phyloP scores from a whole-genome alignment of 1,284 basidiomycete genomes.

The Sporisorium exsertum region DNA sequence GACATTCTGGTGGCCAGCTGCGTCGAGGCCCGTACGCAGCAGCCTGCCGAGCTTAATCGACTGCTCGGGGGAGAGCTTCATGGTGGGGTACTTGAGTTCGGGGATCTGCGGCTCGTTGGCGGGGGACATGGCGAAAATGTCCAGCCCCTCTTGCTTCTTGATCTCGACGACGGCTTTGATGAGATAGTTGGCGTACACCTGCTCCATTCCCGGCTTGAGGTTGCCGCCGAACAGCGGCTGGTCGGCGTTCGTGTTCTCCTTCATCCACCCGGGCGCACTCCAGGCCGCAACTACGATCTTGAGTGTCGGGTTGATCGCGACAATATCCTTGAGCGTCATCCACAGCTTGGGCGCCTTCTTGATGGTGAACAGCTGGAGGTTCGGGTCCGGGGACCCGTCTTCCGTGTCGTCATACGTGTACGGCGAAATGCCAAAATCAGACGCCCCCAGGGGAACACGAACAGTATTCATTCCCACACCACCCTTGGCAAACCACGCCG shows the following conservation, averaged over 20 bases:
- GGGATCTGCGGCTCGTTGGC: slow-evolving; percentile 52
- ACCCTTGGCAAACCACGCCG: slow-evolving; percentile 35
- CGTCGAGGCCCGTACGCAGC: slow-evolving; percentile 31
- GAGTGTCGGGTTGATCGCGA: slow-evolving; percentile 31
- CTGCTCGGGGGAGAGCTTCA: slow-evolving; percentile 29
- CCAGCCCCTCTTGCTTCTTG: slow-evolving; percentile 31
- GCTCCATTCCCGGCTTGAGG: slow-evolving; percentile 42
- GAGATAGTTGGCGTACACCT: slow-evolving; percentile 49
- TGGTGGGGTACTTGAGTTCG: slow-evolving; percentile 42
- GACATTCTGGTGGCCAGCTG: slow-evolving; percentile 21
- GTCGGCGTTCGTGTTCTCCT: slow-evolving; percentile 30
- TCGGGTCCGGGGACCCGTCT: slow-evolving; percentile 43
- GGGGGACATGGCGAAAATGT: slow-evolving; percentile 29
- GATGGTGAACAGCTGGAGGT: slow-evolving; percentile 50
- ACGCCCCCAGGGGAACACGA: slow-evolving; percentile 54
- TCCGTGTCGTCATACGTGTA: slow-evolving; percentile 59
- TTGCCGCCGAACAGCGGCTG: slow-evolving; percentile 47
- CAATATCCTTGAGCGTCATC: slow-evolving; percentile 44
- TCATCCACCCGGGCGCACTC: slow-evolving; percentile 61
- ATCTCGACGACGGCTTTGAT: slow-evolving; percentile 36
- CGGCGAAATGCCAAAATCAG: slow-evolving; percentile 45
- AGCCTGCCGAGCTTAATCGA: slow-evolving; percentile 31
- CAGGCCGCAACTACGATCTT: slow-evolving; percentile 48
- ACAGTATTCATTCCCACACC: slow-evolving; percentile 48
- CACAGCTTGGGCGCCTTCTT: slow-evolving; percentile 56